Base-by-base conservation (phyloP, 257 asterid species). In the Solanum boliviense region DNA sequence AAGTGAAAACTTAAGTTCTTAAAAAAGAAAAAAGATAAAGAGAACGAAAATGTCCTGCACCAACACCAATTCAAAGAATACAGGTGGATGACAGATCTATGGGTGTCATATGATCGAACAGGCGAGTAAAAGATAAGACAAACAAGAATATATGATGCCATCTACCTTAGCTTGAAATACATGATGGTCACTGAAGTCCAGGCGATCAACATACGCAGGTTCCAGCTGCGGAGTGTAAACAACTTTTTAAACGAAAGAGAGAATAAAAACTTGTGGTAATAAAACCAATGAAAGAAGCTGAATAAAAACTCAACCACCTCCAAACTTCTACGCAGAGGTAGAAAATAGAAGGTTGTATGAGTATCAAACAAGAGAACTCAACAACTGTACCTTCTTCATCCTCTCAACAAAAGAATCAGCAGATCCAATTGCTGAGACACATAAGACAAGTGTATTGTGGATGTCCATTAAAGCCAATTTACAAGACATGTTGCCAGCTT, bases 161-260 rank as follows among this genome's bases (percentile, higher is more conserved):
- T 35, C 23, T 92, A 97, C 98, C 98, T 93, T 87, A 67, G 89
- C 35, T 72, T 89, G 89, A 90, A 97, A 95, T 7, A 87, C 87
- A 93, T 95, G 97, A 91, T 97, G 99, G 89, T 97, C 99, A 86
- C 95, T 94, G 89, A 94, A 97, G 88, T 95, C 98, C n/a, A 97
- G 83, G 87, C 93, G 92, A 90, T 94, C 98, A 88, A 94, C 95
- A 91, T 91, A 86, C 74, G 88, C 84, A 8, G 99, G 95, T 86
- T 92, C 98, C 98, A 97, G 93, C 99, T 97, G 96, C 90, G 91
- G 89, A 71, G 60, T 85, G 85, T 83, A 29, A 36, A 79, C 67
- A 73, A 90, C 74, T 83, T 86, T 71, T 88, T 81, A 46, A 79
- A 13, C 44, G 52, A 4, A 76, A 46, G 65, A 78, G 35, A 41